phyloP scores from a whole-genome alignment of 2,329 filamentous ascomycete genomes.

The Fusarium haematococcum region DNA sequence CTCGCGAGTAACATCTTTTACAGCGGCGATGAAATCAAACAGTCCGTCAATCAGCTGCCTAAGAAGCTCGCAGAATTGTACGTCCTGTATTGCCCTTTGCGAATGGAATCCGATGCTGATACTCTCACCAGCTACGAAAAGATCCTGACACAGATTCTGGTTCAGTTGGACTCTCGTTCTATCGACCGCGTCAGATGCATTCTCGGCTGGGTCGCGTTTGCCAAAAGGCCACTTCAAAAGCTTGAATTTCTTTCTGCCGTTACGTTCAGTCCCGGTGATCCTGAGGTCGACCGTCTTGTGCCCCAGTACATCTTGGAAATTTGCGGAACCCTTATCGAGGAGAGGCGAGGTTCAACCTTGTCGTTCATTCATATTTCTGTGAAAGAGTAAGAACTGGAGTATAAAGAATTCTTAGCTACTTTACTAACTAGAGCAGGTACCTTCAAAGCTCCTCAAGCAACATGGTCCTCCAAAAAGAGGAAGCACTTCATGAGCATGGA shows the following conservation, averaged over 20 bases:
- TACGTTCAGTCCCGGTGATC: conserved; percentile 5
- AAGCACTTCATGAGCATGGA: conserved; percentile 10
- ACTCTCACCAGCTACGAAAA: conserved; percentile 6
- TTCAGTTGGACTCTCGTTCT: conserved; percentile 9
- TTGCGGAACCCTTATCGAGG: conserved; percentile 3
- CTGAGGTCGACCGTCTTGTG: neutral
- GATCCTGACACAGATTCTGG: conserved; percentile 17
- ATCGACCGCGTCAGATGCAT: conserved; percentile 10
- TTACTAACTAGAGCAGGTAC: conserved; percentile 1
- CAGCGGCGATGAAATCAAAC: conserved; percentile 11
- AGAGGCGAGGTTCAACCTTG: conserved; percentile 11
- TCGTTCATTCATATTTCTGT: conserved; percentile 32
- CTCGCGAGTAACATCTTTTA: conserved; percentile 27
- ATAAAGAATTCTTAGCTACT: rapidly evolving
- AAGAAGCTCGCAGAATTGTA: conserved; percentile 25
- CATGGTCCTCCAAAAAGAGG: neutral
- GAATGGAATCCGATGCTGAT: rapidly evolving
- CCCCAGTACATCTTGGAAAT: conserved; percentile 12
- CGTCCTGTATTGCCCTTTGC: rapidly evolving
- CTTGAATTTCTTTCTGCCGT: conserved; percentile 21
- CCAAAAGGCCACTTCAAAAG: conserved; percentile 10
- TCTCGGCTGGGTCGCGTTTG: conserved; percentile 27
- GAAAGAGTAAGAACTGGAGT: conserved; percentile 12
- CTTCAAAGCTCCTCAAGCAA: conserved; percentile 7
- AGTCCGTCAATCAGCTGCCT: conserved; percentile 2